These are phyloP conservation scores for Garcia nutans DNA, from an alignment of 345 rosid genomes.

Conservation along the genomic window DNA sequence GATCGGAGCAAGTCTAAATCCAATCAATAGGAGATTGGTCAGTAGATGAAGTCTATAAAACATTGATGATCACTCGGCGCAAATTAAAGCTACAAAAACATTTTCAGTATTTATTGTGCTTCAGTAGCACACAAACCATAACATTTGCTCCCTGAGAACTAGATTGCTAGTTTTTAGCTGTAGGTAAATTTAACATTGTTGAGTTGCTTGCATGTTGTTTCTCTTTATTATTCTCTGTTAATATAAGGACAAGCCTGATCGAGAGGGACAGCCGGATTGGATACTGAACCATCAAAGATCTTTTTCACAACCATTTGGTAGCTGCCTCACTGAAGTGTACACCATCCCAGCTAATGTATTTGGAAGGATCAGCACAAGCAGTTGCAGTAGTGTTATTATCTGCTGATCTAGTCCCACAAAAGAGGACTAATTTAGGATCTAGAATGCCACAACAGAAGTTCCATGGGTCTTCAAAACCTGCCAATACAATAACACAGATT, in stretches of 20 bases:
- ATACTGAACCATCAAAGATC: constrained; percentile 31
- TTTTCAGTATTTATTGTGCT: too few species aligned
- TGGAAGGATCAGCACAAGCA: constrained; percentile 28
- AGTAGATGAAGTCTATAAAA: too few species aligned
- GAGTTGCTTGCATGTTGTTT: too few species aligned
- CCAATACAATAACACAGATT: not conserved
- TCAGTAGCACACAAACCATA: too few species aligned
- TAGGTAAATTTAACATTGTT: too few species aligned
- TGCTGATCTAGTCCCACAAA: constrained; percentile 23
- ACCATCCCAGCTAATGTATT: constrained; percentile 37
- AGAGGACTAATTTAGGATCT: not conserved
- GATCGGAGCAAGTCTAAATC: too few species aligned
- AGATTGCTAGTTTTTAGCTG: too few species aligned
- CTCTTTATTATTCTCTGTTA: not conserved
- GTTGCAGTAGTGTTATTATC: constrained; percentile 25
- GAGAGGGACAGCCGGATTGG: constrained; percentile 28
- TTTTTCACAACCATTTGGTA: constrained; percentile 24
- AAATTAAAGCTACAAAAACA: not conserved
- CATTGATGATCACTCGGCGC: not conserved
- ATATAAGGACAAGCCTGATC: constrained; percentile 23
- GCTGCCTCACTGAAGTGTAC: constrained; percentile 40
- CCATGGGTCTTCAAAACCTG: not conserved
- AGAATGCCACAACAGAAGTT: constrained; percentile 1
- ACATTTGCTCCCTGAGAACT: too few species aligned
- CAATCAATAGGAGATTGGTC: too few species aligned